Base-by-base conservation (phyloP, 345 rosid genomes). In the Linum lewisii region DNA sequence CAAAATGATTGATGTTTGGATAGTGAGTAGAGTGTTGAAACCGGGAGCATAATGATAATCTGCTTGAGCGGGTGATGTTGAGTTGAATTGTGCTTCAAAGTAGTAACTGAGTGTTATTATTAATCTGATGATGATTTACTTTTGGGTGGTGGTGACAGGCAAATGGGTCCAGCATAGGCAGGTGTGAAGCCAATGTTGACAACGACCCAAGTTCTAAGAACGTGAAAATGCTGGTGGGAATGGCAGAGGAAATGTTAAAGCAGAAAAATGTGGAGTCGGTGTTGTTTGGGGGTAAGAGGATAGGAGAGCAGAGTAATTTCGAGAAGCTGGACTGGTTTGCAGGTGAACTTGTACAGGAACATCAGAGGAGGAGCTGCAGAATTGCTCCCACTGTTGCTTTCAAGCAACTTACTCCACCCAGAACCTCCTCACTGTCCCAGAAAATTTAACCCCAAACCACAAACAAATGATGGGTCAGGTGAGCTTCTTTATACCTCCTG, bases 311-410 rank as follows among this genome's bases (percentile, higher is more conserved):
- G 47, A 86, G 81, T 66, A 92, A 88, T 63, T 78, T 66, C 21
- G 97, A 88, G 79, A 92, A 85, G 67, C 80, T 92, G 0, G 99
- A 92, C 37, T 84, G 93, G 94, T 73, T 92, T 49, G 97, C 97
- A 0, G 78, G 79, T 20, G 95, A 88, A 64, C 90, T 92, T 54
- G 91, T 92, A 54, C 76, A 79, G 22, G 99, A 92, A 71, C 97
- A 92, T 77, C 87, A 83, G 80, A 84, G 87, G 83, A 82, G 99
- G 80, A 86, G 87, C 68, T 74, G 82, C 72, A 75, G 99, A 67
- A 88, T 92, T 11, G 90, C 97, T 72, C 99, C 99, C 75, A 92
- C 99, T 69, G 97, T 92, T 54, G 97, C 89, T 38, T 85, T 92
- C 83, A 92, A 92, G 79, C 94, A 88, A 78, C 80, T 85, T 34